Evolutionary conservation across 2,329 filamentous ascomycete genomes (phyloP), one percentile per base, ranked within the genome.

Genomic region (Penicillium sp.): DNA sequence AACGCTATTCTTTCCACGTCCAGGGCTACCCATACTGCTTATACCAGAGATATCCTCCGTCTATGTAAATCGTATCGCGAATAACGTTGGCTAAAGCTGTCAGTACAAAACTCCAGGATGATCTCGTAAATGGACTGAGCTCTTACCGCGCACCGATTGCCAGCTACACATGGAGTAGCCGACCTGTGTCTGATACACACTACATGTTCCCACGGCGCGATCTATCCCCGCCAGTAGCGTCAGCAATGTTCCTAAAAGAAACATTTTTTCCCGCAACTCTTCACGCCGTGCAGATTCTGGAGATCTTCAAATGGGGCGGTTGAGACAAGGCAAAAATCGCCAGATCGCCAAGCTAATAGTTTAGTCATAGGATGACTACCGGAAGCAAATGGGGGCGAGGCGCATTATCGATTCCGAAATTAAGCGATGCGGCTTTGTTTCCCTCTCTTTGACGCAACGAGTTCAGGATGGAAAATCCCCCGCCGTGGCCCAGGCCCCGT

Each of bases 1-100:
- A 29, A 19, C n/a, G 3, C 26, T 9, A 35, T 22, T 52, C 13
- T 8, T 7, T 22, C 4, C 19, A 21, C n/a, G 3, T 22, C 19
- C 21, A 5, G 27, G 27, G n/a, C n/a, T 22, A 11, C 6, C 4
- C 55, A n/a, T 60, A 65, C 63, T 46, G 52, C n/a, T 59, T 49
- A 13, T 59, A 49, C 54, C 50, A 62, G 39, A 62, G 16, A 24
- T 31, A 16, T 7, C 63, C 63, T 21, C 63, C 63, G 31, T 64
- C 61, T 35, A 65, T 26, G 22, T 56, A 65, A 3, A 65, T 48
- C 11, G 45, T 62, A 29, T 65, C 59, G 6, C 53, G 61, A 8
- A 64, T 47, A n/a, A 65, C 19, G 26, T 62, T 65, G n/a, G 58
- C 63, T 65, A 29, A 48, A 21, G 9, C 1, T n/a, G 13, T 60